Evolutionary conservation across 208 protist species (phyloP).

Genomic region (Ichthyophonus hoferi): DNA sequence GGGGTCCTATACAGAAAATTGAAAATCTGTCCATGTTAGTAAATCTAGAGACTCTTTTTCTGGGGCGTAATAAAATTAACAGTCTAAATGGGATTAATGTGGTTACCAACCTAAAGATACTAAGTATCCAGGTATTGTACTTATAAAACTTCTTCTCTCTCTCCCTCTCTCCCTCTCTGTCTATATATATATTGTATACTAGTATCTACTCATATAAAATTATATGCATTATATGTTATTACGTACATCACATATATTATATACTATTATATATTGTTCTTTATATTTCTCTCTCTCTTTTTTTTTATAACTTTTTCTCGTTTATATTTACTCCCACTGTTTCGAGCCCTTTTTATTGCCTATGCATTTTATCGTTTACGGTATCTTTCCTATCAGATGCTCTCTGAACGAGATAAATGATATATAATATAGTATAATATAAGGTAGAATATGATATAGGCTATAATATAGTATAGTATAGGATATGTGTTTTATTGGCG

Average conservation of each 20-base stretch:
- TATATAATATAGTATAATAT: not conserved
- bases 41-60: conserved; percentile 60
- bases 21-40: conserved; percentile 55
- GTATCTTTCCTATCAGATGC: not conserved
- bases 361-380: not conserved
- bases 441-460: not conserved
- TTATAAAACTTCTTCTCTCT: not conserved
- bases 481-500: not conserved
- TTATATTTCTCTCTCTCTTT: not conserved
- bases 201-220: not conserved
- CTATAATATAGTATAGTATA: not conserved
- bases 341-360: not conserved
- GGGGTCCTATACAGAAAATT: conserved; percentile 35
- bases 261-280: not conserved
- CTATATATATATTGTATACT: not conserved
- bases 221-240: not conserved
- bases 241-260: not conserved
- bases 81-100: conserved; percentile 69
- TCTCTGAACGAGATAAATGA: not conserved
- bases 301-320: not conserved
- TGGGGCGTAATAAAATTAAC: conserved; percentile 74
- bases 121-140: conserved; percentile 37
- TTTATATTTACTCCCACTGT: not conserved
- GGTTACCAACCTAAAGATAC: conserved; percentile 25
- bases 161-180: not conserved